Percentiles rank a stretch among this genome's conserved stretches.
These are phyloP conservation scores for Pseudogymnoascus sp. DNA, from an alignment of 2,329 filamentous ascomycete genomes.

Conservation along the genomic window DNA sequence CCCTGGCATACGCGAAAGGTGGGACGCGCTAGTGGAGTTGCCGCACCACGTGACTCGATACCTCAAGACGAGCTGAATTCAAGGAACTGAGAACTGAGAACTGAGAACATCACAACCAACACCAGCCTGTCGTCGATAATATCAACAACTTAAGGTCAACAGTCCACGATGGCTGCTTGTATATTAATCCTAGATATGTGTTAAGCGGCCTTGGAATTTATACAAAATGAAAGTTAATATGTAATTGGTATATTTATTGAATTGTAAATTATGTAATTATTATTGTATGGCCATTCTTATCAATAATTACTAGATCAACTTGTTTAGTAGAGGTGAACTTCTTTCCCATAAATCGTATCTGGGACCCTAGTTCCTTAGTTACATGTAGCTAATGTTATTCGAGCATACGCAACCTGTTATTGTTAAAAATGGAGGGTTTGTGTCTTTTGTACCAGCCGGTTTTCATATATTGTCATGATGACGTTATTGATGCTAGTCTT, in stretches of 20 bases:
- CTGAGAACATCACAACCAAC: neutral
- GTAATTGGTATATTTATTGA: neutral
- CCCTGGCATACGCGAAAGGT: slow-evolving; percentile 8
- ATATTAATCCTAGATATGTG: neutral
- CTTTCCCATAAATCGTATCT: too few species aligned
- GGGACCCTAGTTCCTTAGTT: too few species aligned
- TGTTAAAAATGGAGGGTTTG: too few species aligned
- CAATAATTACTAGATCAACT: too few species aligned
- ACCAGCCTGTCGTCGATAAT: neutral
- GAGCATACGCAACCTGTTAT: too few species aligned
- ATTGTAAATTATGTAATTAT: neutral
- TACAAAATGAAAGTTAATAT: neutral
- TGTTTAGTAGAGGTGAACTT: too few species aligned
- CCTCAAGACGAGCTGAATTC: neutral
- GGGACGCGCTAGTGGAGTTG: slow-evolving; percentile 4
- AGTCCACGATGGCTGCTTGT: neutral
- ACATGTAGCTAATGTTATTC: too few species aligned
- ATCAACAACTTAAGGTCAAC: neutral
- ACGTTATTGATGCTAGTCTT: too few species aligned
- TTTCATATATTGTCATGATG: too few species aligned
- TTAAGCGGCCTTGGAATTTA: neutral
- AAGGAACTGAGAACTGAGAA: neutral
- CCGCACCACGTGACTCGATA: neutral
- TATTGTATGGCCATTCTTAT: too few species aligned
- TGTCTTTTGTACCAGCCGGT: too few species aligned